Percentiles rank a stretch among this genome's conserved stretches.
These are phyloP conservation scores for Ormosia semicastrata DNA, from an alignment of 306 rosid species.

Conservation along the genomic window DNA sequence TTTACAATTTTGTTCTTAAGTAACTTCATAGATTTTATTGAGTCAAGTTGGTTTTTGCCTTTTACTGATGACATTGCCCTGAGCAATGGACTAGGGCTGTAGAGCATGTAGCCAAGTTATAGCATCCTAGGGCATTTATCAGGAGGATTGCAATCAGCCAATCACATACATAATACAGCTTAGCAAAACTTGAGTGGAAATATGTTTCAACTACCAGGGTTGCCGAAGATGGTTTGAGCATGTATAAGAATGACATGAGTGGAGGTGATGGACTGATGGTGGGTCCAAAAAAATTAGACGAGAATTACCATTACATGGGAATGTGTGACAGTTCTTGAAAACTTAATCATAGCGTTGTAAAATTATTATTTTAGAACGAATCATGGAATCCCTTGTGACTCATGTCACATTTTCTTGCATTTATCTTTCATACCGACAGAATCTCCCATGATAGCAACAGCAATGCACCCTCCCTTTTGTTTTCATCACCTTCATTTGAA, in stretches of 20 bases:
- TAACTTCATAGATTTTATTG: neutral
- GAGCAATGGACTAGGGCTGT: neutral
- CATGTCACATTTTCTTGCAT: neutral
- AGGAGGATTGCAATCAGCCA: neutral
- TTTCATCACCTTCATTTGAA: neutral
- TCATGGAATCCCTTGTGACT: neutral
- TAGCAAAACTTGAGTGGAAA: neutral
- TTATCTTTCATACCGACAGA: neutral
- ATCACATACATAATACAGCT: neutral
- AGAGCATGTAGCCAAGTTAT: neutral
- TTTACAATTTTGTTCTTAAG: neutral
- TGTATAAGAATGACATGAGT: neutral
- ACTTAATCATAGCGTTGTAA: neutral
- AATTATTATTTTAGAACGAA: neutral
- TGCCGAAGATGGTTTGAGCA: neutral
- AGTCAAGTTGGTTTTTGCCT: neutral
- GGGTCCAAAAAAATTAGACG: neutral
- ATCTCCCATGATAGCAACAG: neutral
- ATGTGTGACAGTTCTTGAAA: neutral
- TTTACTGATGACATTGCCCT: constrained; percentile 10
- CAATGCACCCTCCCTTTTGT: neutral
- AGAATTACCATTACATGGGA: neutral
- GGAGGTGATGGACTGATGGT: neutral
- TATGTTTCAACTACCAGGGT: neutral
- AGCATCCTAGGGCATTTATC: neutral